These are phyloP conservation scores for Perkinsela sp. DNA, from an alignment of 208 protist genomes.

Conservation along the genomic window DNA sequence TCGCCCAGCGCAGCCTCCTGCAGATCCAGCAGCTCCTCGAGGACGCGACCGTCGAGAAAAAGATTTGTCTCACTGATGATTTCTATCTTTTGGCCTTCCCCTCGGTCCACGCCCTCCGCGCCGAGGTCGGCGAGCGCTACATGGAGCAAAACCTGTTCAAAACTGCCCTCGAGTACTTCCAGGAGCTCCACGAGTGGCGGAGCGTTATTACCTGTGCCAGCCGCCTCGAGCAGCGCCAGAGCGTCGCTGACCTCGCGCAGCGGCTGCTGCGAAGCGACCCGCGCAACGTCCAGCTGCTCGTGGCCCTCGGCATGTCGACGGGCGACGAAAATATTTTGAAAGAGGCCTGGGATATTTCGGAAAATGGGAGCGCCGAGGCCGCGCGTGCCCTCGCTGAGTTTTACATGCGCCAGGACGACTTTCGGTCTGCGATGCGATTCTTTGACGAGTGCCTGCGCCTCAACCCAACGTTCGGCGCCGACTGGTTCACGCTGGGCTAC, in stretches of 20 bases:
- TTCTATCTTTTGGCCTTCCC: slow-evolving; percentile 55
- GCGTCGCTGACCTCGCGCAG: slow-evolving; percentile 43
- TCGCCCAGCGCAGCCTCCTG: slow-evolving; percentile 50
- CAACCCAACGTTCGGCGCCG: slow-evolving; percentile 55
- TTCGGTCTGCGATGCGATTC: slow-evolving; percentile 43
- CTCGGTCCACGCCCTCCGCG: slow-evolving; percentile 27
- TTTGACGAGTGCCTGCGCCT: slow-evolving; percentile 53
- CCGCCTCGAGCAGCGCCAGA: slow-evolving; percentile 45
- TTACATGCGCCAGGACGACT: slow-evolving; percentile 45
- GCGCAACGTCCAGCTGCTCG: slow-evolving; percentile 48
- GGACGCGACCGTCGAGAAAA: slow-evolving; percentile 17
- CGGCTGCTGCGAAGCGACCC: slow-evolving; percentile 45
- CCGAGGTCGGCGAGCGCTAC: slow-evolving; percentile 52
- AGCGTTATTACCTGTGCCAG: slow-evolving; percentile 62
- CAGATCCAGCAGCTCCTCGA: slow-evolving; percentile 60
- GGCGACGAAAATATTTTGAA: slow-evolving; percentile 32
- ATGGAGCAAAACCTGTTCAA: slow-evolving; percentile 47
- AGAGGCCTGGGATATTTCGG: slow-evolving; percentile 63
- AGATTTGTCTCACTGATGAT: slow-evolving; percentile 8
- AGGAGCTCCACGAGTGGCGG: slow-evolving; percentile 51
- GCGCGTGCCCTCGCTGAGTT: slow-evolving; percentile 52
- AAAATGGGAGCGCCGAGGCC: slow-evolving; percentile 36
- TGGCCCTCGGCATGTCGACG: slow-evolving; percentile 59
- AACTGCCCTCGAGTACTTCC: slow-evolving; percentile 50
- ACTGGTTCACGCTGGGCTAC: slow-evolving; percentile 68